phyloP scores from a whole-genome alignment of 805 yeast genomes.

The Saccharomycopsis babjevae region DNA sequence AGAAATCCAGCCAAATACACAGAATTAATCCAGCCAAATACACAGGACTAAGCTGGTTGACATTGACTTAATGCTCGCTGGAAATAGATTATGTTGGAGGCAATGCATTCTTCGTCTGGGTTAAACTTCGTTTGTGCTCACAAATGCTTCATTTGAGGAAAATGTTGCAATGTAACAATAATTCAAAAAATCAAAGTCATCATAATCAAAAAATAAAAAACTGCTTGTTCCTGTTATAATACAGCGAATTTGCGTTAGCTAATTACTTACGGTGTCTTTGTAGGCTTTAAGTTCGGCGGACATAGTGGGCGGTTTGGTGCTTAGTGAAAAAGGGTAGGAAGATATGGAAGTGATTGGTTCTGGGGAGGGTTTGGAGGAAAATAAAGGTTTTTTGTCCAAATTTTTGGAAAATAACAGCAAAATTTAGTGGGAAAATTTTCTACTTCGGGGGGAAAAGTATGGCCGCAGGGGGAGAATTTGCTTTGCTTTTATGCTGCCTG shows the following conservation, averaged over 20 bases:
- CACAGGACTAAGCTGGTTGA: no score
- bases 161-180: no score
- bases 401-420: background rate
- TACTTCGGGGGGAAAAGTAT: background rate
- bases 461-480: background rate
- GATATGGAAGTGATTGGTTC: background rate
- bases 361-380: background rate
- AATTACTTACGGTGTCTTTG: conserved; percentile 30
- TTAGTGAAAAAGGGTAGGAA: background rate
- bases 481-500: background rate
- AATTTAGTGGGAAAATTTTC: background rate
- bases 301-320: background rate
- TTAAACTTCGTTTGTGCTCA: no score
- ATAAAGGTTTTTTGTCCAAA: background rate
- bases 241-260: background rate
- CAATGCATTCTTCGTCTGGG: no score
- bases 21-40: no score
- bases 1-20: no score
- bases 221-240: background rate
- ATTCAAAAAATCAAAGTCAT: background rate
- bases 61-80: no score
- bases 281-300: conserved; percentile 27
- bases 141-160: no score
- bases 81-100: no score
- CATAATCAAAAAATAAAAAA: background rate